Evolutionary conservation across 2,329 filamentous ascomycete genomes (phyloP).

Genomic region (Neofusicoccum cordaticola): DNA sequence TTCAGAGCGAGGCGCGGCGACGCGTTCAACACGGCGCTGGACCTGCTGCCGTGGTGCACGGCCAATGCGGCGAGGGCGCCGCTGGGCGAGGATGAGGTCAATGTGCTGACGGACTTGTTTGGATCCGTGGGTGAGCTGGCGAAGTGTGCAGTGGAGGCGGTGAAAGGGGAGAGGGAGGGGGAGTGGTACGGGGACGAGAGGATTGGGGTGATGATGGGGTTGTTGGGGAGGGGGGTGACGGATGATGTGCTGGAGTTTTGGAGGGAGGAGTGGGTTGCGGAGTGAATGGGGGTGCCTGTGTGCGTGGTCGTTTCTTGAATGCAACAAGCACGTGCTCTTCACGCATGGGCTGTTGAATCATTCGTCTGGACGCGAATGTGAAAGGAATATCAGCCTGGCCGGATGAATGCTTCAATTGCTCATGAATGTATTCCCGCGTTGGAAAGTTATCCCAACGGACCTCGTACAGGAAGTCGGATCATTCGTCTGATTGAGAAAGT

Average conservation of each 20-base stretch:
- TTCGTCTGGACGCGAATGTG: too few relatives aligned
- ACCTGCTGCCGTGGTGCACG: conserved; percentile 33
- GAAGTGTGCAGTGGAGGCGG: too few relatives aligned
- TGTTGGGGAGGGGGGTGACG: conserved; percentile 26
- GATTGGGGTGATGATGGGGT: conserved; percentile 19
- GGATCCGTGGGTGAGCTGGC: conserved; percentile 33
- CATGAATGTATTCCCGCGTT: too few relatives aligned
- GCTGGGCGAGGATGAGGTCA: conserved; percentile 23
- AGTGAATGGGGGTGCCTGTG: not conserved
- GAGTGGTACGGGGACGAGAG: conserved; percentile 20
- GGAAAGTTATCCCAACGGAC: too few relatives aligned
- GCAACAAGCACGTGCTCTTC: too few relatives aligned
- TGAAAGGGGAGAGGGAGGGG: not conserved
- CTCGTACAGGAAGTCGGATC: too few relatives aligned
- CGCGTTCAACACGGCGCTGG: conserved; percentile 17
- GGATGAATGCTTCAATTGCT: too few relatives aligned
- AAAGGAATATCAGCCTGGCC: too few relatives aligned
- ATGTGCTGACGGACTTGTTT: conserved; percentile 32
- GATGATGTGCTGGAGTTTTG: conserved; percentile 32
- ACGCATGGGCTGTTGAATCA: too few relatives aligned
- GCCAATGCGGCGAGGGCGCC: conserved; percentile 9
- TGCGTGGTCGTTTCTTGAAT: too few relatives aligned
- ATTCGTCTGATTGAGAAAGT: too few relatives aligned
- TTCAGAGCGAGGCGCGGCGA: not conserved
- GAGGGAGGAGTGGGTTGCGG: conserved; percentile 28